Percentiles rank a stretch among this genome's conserved stretches.
Conservation (phyloP, 1,284 basidiomycete species). For the Taiwanofungus camphoratus region DNA sequence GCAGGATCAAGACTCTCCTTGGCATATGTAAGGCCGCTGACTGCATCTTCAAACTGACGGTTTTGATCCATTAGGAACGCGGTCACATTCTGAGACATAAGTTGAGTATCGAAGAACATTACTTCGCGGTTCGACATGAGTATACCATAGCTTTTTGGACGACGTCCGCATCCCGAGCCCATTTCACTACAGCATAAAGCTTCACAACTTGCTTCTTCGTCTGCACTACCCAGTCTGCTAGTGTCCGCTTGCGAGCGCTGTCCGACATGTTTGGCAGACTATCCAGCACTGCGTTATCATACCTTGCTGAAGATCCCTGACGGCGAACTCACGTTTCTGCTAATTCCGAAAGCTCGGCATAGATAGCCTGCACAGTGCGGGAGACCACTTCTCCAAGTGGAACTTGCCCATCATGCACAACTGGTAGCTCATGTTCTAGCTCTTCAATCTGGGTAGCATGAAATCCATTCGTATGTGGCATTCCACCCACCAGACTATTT, state of each 20-base stretch:
- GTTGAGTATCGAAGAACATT: not conserved
- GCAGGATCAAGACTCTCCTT: constrained; percentile 65
- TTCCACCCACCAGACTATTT: constrained; percentile 7
- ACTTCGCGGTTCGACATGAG: constrained; percentile 2
- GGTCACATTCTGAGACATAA: constrained; percentile 61
- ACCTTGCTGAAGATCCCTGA: constrained; percentile 4
- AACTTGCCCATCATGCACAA: constrained; percentile 73
- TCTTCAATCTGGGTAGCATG: constrained; percentile 47
- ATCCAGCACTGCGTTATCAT: constrained; percentile 9
- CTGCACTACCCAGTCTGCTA: constrained; percentile 85
- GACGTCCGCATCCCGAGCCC: constrained; percentile 74
- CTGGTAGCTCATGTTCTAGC: constrained; percentile 69
- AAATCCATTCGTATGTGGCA: constrained; percentile 23
- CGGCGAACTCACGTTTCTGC: constrained; percentile 70
- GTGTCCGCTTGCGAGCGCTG: constrained; percentile 69
- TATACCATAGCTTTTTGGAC: constrained; percentile 81
- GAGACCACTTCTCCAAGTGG: constrained; percentile 72
- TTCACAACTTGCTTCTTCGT: constrained; percentile 89
- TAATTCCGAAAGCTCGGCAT: constrained; percentile 77
- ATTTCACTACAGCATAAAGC: constrained; percentile 78
- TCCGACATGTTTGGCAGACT: constrained; percentile 85
- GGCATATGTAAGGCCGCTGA: constrained; percentile 56
- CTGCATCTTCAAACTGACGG: constrained; percentile 72
- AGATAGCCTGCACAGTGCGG: constrained; percentile 73
- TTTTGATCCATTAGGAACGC: constrained; percentile 82